A percentile compares a stretch with the other conserved stretches of the same genome.
Evolutionary conservation across 2,329 filamentous ascomycete genomes (phyloP).

Genomic region (Epichloe uncinata): DNA sequence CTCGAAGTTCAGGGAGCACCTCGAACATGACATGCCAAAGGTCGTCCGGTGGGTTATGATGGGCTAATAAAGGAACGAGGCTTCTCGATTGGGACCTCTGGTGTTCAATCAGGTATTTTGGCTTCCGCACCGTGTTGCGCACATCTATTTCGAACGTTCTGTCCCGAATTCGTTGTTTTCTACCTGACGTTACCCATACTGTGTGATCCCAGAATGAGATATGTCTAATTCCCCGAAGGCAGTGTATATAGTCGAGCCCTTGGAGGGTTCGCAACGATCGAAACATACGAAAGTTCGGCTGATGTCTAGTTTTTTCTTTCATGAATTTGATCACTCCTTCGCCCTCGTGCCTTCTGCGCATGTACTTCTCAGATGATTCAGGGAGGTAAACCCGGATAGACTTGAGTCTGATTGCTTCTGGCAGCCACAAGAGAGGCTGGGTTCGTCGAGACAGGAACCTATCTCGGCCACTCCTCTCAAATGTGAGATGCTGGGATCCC

Average conservation of each 20-base stretch:
- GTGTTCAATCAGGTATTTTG: conserved; percentile 7
- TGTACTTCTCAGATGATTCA: conserved; percentile 19
- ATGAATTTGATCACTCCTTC: conserved; percentile 11
- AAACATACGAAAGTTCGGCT: conserved; percentile 26
- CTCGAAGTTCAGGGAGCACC: neutral
- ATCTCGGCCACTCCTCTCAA: conserved; percentile 1
- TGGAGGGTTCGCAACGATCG: conserved; percentile 28
- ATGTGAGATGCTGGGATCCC: conserved; percentile 22
- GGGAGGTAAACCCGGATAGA: conserved; percentile 27
- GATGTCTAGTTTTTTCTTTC: conserved; percentile 16
- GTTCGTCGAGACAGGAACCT: conserved; percentile 26
- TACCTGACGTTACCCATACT: conserved; percentile 6
- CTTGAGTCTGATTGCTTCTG: conserved; percentile 24
- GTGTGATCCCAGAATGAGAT: conserved; percentile 29
- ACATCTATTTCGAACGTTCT: conserved; percentile 17
- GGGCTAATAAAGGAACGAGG: conserved; percentile 10
- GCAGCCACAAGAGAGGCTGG: conserved; percentile 21
- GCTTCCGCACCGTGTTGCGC: conserved; percentile 10
- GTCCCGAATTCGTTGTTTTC: conserved; percentile 14
- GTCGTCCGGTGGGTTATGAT: conserved; percentile 3
- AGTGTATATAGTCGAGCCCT: conserved; percentile 30
- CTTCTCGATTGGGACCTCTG: conserved; percentile 9
- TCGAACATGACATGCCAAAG: conserved; percentile 6
- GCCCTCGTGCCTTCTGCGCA: conserved; percentile 26
- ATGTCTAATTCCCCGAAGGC: conserved; percentile 29